These are phyloP conservation scores for Hymenoscyphus occultus DNA, from an alignment of 2,329 filamentous ascomycete genomes.

Conservation along the genomic window DNA sequence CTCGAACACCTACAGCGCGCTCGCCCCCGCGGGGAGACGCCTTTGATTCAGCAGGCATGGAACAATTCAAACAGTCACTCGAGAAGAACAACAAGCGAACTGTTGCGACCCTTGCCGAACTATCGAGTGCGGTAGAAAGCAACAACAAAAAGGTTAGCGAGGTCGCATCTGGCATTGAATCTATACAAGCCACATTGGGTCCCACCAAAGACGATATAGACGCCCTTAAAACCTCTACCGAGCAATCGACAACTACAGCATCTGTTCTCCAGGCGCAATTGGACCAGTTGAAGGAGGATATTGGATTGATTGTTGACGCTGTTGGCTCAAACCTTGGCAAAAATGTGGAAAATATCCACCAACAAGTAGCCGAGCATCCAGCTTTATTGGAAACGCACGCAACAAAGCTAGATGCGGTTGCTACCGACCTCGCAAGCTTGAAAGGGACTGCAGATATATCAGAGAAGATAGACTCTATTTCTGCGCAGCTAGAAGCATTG, in stretches of 20 bases:
- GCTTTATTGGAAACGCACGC: slow-evolving; percentile 26
- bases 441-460: slow-evolving; percentile 23
- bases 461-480: slow-evolving; percentile 26
- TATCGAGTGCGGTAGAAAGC: slow-evolving; percentile 27
- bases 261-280: slow-evolving; percentile 33
- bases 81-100: slow-evolving; percentile 27
- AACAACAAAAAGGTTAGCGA: slow-evolving; percentile 29
- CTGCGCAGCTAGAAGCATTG: slow-evolving; percentile 23
- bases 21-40: slow-evolving; percentile 9
- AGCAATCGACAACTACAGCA: slow-evolving; percentile 28
- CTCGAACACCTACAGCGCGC: slow-evolving; percentile 13
- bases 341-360: slow-evolving; percentile 27
- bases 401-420: slow-evolving; percentile 28
- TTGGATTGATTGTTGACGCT: slow-evolving; percentile 27
- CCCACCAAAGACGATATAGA: slow-evolving; percentile 25
- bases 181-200: slow-evolving; percentile 23
- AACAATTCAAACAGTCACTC: slow-evolving; percentile 25
- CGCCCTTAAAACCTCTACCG: slow-evolving; percentile 23
- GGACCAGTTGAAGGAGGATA: slow-evolving; percentile 33
- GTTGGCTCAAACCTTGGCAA: slow-evolving; percentile 29
- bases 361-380: slow-evolving; percentile 20
- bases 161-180: slow-evolving; percentile 20
- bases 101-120: slow-evolving; percentile 26
- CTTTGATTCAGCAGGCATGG: slow-evolving; percentile 16
- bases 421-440: slow-evolving; percentile 25